phyloP scores from a whole-genome alignment of 805 yeast species.

The Kodamaea hsintzibuensis region DNA sequence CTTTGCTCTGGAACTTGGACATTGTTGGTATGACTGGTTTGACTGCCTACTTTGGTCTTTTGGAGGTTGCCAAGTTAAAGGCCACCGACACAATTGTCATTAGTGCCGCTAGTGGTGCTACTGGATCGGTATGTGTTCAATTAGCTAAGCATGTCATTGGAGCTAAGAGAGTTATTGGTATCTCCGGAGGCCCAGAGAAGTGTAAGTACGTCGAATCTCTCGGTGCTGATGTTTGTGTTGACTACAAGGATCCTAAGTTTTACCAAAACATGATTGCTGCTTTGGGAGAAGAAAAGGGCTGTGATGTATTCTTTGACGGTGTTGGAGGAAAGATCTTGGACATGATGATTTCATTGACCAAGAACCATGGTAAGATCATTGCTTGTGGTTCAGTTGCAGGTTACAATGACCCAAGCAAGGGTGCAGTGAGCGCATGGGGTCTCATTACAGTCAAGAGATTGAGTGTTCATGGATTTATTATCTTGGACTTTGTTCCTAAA shows the following conservation, averaged over 20 bases:
- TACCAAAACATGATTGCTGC: constrained; percentile 24
- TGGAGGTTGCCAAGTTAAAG: constrained; percentile 47
- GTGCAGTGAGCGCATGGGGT: constrained; percentile 41
- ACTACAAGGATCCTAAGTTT: constrained; percentile 47
- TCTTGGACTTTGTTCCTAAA: constrained; percentile 42
- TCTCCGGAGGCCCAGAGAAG: constrained; percentile 62
- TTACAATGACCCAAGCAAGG: constrained; percentile 46
- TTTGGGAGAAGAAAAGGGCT: constrained; percentile 47
- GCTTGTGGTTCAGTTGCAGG: constrained; percentile 68
- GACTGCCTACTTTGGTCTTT: constrained; percentile 61
- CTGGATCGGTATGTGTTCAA: constrained; percentile 62
- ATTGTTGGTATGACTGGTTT: constrained; percentile 55
- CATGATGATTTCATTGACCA: constrained; percentile 39
- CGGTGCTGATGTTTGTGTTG: constrained; percentile 54
- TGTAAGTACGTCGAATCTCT: constrained; percentile 52
- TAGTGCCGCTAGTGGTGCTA: constrained; percentile 75
- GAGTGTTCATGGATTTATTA: constrained; percentile 53
- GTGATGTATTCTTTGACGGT: constrained; percentile 57
- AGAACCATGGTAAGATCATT: constrained; percentile 44
- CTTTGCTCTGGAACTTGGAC: constrained; percentile 14
- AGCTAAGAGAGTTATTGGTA: constrained; percentile 58
- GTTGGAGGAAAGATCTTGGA: constrained; percentile 65
- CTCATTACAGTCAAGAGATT: constrained; percentile 52
- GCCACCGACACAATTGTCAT: constrained; percentile 49
- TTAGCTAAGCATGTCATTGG: constrained; percentile 53